phyloP scores from a whole-genome alignment of 257 asterid species.

The Thymus mandschuricus region DNA sequence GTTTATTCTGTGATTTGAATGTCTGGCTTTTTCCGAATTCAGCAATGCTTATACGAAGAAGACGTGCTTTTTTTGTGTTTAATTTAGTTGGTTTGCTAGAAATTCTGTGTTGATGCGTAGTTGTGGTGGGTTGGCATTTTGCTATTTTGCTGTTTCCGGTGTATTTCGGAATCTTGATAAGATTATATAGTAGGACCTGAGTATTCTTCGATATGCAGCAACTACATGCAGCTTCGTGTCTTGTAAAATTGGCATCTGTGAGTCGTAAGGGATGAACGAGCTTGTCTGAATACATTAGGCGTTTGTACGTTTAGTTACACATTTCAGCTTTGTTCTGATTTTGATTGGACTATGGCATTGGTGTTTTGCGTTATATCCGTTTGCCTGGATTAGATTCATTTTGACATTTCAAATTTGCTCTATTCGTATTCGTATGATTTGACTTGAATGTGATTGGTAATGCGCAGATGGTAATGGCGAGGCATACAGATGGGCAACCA shows the following conservation, averaged over 20 bases:
- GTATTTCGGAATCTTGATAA: neutral
- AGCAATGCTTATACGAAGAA: neutral
- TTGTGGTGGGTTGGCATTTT: conserved; percentile 3
- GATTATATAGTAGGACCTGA: neutral
- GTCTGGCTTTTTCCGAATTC: neutral
- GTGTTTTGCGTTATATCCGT: conserved; percentile 12
- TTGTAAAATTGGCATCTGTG: neutral
- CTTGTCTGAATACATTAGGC: conserved; percentile 12
- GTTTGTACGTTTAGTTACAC: conserved; percentile 13
- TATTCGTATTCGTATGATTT: conserved; percentile 1
- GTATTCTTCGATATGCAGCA: neutral
- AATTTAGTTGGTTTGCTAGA: conserved; percentile 9
- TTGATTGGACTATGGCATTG: conserved; percentile 15
- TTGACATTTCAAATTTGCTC: neutral
- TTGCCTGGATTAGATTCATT: neutral
- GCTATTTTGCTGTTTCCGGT: neutral
- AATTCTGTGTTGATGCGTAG: conserved; percentile 15
- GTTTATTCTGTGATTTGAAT: conserved; percentile 16
- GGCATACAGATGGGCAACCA: conserved; percentile 69
- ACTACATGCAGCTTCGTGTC: neutral
- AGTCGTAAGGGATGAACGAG: neutral
- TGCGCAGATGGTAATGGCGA: conserved; percentile 64
- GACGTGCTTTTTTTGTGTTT: conserved; percentile 2
- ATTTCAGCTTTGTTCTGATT: conserved; percentile 8
- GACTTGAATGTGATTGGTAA: conserved; percentile 13